Evolutionary conservation across 164 flowering plant species (phyloP), one percentile per base, ranked within the genome.

Genomic region (Sedum album): DNA sequence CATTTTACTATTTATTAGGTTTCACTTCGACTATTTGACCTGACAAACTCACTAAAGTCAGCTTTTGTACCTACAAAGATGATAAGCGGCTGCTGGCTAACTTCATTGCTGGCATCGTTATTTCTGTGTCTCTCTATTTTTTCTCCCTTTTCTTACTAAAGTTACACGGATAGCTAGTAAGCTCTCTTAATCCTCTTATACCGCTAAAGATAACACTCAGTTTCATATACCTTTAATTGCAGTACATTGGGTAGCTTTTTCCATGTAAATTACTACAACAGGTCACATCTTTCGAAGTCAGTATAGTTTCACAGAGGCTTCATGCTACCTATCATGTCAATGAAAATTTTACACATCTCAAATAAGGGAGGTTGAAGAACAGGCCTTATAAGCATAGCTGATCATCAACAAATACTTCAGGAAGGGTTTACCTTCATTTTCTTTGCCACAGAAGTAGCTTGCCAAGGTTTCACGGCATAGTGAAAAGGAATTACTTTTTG

Each of bases 1-100:
- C 67, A 18, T 67, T 69, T 0, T 38, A 49, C 71, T 73, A 35
- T 39, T 77, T 67, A 57, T 80, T 73, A 93, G 98, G 73, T 93
- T 72, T 93, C 97, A 15, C 78, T 73, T 78, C 85, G 98, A 42
- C 72, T 93, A 31, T 93, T 89, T n/a, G n/a, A n/a, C n/a, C n/a
- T n/a, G n/a, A n/a, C n/a, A n/a, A n/a, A n/a, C n/a, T n/a, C n/a
- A n/a, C n/a, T n/a, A n/a, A n/a, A n/a, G n/a, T n/a, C n/a, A n/a
- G n/a, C n/a, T n/a, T n/a, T n/a, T n/a, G n/a, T n/a, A n/a, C n/a
- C n/a, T n/a, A n/a, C n/a, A n/a, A n/a, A n/a, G n/a, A n/a, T n/a
- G n/a, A n/a, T n/a, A n/a, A n/a, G n/a, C n/a, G n/a, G n/a, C n/a
- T n/a, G n/a, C n/a, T n/a, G n/a, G n/a, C n/a, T n/a, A n/a, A n/a